Evolutionary conservation across 257 asterid species (phyloP).

Genomic region (Paulownia fortunei): DNA sequence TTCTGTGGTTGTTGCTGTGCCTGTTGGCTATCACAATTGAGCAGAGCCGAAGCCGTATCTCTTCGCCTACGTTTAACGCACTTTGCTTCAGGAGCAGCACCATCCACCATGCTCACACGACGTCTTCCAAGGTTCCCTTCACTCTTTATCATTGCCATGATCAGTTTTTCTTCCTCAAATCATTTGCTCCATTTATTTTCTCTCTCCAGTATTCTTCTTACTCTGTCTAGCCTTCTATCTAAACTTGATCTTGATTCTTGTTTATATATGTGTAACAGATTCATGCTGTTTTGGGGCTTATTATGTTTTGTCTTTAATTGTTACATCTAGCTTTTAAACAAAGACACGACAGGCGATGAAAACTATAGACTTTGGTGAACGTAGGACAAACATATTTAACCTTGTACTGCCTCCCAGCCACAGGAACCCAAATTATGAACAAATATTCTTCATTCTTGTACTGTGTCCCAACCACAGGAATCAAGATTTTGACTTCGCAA

Average conservation of each 20-base stretch:
- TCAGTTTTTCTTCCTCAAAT: background rate
- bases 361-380: conserved; percentile 23
- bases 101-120: conserved; percentile 25
- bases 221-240: background rate
- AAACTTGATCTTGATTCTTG: background rate
- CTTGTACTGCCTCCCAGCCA: conserved; percentile 31
- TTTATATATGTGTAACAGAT: background rate
- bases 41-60: conserved; percentile 33
- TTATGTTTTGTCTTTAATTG: conserved; percentile 42
- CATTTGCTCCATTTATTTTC: conserved; percentile 2
- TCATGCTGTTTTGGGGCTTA: conserved; percentile 31
- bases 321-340: conserved; percentile 19
- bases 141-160: conserved; percentile 46
- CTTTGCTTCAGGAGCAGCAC: conserved; percentile 34
- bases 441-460: background rate
- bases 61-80: conserved; percentile 55
- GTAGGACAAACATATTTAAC: conserved; percentile 22
- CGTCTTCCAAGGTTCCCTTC: conserved; percentile 44
- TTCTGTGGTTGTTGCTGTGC: background rate
- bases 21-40: conserved; percentile 3
- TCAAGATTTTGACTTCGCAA: conserved; percentile 11
- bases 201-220: background rate
- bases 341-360: conserved; percentile 40
- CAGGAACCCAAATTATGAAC: background rate
- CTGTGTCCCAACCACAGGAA: too few species aligned